A percentile compares a stretch with the other conserved stretches of the same genome.
Conservation (phyloP, 768 basidiomycete genomes). For the Tricholoma hemisulphureum region DNA sequence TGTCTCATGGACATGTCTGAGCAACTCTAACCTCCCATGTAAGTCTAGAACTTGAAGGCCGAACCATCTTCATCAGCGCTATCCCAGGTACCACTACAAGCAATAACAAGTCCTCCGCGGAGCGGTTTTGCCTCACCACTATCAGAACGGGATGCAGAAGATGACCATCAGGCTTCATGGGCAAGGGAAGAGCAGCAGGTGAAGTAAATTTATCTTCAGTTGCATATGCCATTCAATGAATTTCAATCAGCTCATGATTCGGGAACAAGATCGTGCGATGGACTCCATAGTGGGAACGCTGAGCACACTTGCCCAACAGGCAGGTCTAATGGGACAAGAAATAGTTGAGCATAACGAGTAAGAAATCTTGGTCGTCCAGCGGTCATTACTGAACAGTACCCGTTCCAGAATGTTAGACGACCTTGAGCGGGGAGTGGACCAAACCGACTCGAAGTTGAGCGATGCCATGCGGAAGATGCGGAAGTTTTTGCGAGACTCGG, state of each 20-base stretch:
- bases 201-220: neutral
- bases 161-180: conserved; percentile 77
- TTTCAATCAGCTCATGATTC: conserved; percentile 68
- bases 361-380: conserved; percentile 10
- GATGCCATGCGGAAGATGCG: conserved; percentile 68
- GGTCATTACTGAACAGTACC: neutral
- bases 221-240: neutral
- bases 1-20: conserved; percentile 4
- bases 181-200: conserved; percentile 86
- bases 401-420: conserved; percentile 72
- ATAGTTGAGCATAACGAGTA: conserved; percentile 91
- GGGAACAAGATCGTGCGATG: conserved; percentile 87
- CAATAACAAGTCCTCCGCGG: conserved; percentile 22
- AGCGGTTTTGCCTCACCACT: conserved; percentile 35
- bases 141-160: conserved; percentile 31
- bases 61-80: conserved; percentile 42
- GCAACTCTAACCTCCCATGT: conserved; percentile 30
- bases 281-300: conserved; percentile 86
- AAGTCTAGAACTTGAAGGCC: conserved; percentile 74
- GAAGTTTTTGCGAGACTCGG: conserved; percentile 82
- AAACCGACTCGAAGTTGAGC: conserved; percentile 61
- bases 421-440: conserved; percentile 70
- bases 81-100: conserved; percentile 17
- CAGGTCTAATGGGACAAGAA: conserved; percentile 92
- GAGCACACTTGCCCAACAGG: conserved; percentile 82